Percentiles rank a stretch among this genome's conserved stretches.
Evolutionary conservation across 2,329 filamentous ascomycete species (phyloP).

Genomic region (Fonsecaea multimorphosa): DNA sequence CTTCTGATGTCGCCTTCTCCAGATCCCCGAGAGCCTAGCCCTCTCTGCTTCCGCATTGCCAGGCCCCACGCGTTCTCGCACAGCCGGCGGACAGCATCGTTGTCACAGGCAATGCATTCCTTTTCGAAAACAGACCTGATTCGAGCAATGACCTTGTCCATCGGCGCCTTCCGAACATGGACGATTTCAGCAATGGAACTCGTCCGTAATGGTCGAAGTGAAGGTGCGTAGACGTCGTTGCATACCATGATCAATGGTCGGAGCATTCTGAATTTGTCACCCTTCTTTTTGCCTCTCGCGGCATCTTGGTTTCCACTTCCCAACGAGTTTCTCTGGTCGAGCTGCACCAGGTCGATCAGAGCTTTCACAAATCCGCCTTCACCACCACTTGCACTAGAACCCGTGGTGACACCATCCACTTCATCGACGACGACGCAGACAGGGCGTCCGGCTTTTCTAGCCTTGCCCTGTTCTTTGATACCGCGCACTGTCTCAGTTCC

Average conservation of each 20-base stretch:
- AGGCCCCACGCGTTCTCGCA: conserved; percentile 72
- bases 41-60: conserved; percentile 61
- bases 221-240: conserved; percentile 94
- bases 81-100: conserved; percentile 79
- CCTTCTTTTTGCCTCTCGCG: conserved; percentile 63
- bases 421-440: conserved; percentile 96
- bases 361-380: conserved; percentile 97
- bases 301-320: conserved; percentile 27
- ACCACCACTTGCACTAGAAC: conserved; percentile 72
- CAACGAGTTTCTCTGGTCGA: conserved; percentile 80
- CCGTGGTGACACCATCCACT: conserved; percentile 89
- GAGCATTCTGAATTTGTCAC: conserved; percentile 84
- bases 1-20: conserved; percentile 66
- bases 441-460: conserved; percentile 77
- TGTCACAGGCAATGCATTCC: conserved; percentile 86
- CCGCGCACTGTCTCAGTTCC: conserved; percentile 91
- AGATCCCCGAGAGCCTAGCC: conserved; percentile 51
- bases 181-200: conserved; percentile 86
- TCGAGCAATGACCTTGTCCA: conserved; percentile 82
- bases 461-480: conserved; percentile 56
- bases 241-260: conserved; percentile 92
- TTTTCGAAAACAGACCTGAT: conserved; percentile 85
- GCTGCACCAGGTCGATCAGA: conserved; percentile 83
- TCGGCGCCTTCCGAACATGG: conserved; percentile 83
- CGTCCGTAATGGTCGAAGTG: conserved; percentile 83